These are phyloP conservation scores for Tylopilus subfusipes DNA, from an alignment of 768 basidiomycete species.

Conservation along the genomic window DNA sequence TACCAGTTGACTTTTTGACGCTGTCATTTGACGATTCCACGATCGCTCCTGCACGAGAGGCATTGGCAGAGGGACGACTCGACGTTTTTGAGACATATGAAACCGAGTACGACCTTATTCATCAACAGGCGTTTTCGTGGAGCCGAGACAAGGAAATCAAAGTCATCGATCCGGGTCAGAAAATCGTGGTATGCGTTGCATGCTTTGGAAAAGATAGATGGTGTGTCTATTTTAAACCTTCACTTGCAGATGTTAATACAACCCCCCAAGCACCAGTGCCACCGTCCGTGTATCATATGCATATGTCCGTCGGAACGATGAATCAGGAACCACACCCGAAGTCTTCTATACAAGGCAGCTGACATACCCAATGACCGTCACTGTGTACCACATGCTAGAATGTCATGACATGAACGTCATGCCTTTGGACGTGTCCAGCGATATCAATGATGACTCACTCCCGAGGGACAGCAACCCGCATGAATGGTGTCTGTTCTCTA, in stretches of 20 bases:
- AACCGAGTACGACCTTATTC: conserved; percentile 76
- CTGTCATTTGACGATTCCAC: conserved; percentile 91
- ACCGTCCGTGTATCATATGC: conserved; percentile 84
- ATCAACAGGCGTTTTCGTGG: conserved; percentile 83
- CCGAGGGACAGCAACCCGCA: conserved; percentile 47
- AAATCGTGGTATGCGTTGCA: conserved; percentile 59
- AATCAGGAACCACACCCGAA: conserved; percentile 34
- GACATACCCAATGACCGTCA: conserved; percentile 84
- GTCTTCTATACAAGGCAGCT: conserved; percentile 85
- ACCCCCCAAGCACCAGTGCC: conserved; percentile 60
- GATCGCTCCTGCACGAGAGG: conserved; percentile 67
- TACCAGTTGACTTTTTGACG: conserved; percentile 82
- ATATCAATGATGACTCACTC: conserved; percentile 23
- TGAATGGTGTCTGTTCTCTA: conserved; percentile 81
- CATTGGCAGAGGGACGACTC: conserved; percentile 75
- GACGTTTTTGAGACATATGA: conserved; percentile 87
- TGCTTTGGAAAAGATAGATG: conserved; percentile 92
- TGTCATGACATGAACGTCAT: conserved; percentile 80
- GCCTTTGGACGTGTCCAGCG: conserved; percentile 43
- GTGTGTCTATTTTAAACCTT: conserved; percentile 45
- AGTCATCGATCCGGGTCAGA: conserved; percentile 65
- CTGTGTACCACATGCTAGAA: conserved; percentile 94
- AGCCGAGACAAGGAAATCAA: conserved; percentile 40
- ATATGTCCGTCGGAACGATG: conserved; percentile 47
- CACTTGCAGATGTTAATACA: not conserved